Evolutionary conservation across 208 protist species (phyloP), one percentile per base, ranked within the genome.

Genomic region (Vickermania spadyakhi): DNA sequence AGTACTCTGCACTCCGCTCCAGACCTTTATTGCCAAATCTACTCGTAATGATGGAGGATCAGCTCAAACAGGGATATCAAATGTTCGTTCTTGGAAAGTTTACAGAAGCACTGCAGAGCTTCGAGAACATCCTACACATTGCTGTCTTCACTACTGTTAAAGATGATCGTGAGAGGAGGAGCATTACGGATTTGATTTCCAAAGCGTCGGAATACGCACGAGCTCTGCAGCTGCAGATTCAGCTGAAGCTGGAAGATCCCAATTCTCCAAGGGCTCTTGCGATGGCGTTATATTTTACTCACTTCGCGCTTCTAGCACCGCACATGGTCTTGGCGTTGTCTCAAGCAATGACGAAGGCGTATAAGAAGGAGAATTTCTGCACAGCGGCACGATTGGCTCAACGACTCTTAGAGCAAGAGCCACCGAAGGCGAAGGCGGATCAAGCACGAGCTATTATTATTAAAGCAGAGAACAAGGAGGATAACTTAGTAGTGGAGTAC

Each of bases 211-310:
- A 95, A 72, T 95, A 95, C 60, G 63, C 72, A 18, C 68, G 77
- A 5, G 86, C 89, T 5, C 73, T 91, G 23, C 66, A 65, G 21
- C 66, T 97, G 27, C 90, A 97, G 75, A 70, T 94, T 25, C 66
- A 77, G 23, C 68, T 92, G 27, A 78, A 82, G 49, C 83, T 75
- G 25, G 28, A 85, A n/a, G 75, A 76, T 23, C 64, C 70, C 3
- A 61, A 70, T 54, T 77, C 70, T 2, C 57, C 55, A 18, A 72
- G 91, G 51, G 65, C 78, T 21, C 72, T 86, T 4, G 95, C 98
- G 75, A 73, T 99, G n/a, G 89, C 98, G 0, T 84, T 98, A 28
- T 99, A 99, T 71, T 98, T 99, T 62, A 99, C 98, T 25, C 91
- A 99, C 84, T 98, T 94, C 66, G 90, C 97, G 30, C 75, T 99